Evolutionary conservation across 352 stramenopile genomes (phyloP), one percentile per base, ranked within the genome.

Genomic region (Phytophthora tentaculata): DNA sequence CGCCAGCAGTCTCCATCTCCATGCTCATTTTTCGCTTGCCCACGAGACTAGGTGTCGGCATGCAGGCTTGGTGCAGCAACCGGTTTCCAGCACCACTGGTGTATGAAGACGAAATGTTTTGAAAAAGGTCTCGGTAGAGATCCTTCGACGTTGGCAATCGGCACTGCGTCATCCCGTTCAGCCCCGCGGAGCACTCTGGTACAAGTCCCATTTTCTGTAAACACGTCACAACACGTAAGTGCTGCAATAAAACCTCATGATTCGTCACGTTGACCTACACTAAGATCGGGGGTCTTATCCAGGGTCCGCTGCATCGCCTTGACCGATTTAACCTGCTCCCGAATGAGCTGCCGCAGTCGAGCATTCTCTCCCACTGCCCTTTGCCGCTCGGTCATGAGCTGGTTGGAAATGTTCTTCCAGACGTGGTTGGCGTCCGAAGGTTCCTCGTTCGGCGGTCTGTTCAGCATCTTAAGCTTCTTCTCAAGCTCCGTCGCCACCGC

Each of bases 401-500:
- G 77, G 28, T 74, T 74, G 5, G 77, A 78, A 8, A 89, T 71
- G 29, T 74, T 73, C 37, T 77, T 83, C 80, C 80, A 89, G 24
- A 84, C 77, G 14, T 74, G 60, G 16, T 65, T 69, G 14, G 56
- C 20, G 6, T 67, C 74, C 17, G 77, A 50, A 41, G 77, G 72
- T 2, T 79, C 70, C 5, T 45, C 20, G 22, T 61, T 66, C 24
- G 73, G 59, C 16, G 56, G 45, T 17, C 77, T 53, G 55, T 76
- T 81, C 1, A 90, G 50, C 17, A 58, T 49, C 24, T 71, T 43
- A 28, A 90, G 73, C 58, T 88, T 80, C 51, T 66, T 71, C 47
- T 88, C 80, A 16, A 88, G 69, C 43, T 75, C 72, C 24, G 52
- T 51, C 9, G 77, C 75, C 17, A 81, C 67, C 5, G 66, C 64